These are phyloP conservation scores for Chlamydomonas incerta DNA, from an alignment of 139 green algal genomes.

Conservation along the genomic window DNA sequence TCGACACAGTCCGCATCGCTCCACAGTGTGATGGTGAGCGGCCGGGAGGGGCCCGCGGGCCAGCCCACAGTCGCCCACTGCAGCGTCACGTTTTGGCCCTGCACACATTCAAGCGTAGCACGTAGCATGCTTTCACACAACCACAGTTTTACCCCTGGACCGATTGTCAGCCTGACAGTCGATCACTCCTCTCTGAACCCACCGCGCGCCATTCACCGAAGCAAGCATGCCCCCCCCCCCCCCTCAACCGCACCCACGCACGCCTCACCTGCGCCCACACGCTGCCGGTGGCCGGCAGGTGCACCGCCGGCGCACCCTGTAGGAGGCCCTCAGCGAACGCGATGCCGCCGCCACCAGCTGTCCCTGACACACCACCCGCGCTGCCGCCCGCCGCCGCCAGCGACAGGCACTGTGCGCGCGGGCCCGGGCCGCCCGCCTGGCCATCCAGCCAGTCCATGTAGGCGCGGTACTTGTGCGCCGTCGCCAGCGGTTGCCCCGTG, in stretches of 20 bases:
- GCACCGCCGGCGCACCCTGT: slow-evolving; percentile 17
- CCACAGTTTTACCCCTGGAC: no score
- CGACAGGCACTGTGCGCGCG: slow-evolving; percentile 22
- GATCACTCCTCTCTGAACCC: no score
- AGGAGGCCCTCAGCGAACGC: slow-evolving; percentile 27
- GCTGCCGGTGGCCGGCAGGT: slow-evolving; percentile 7
- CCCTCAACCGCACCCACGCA: background rate
- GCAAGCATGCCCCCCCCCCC: background rate
- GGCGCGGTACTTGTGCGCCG: slow-evolving; percentile 20
- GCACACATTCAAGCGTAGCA: no score
- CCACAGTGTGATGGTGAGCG: slow-evolving; percentile 4
- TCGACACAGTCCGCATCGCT: background rate
- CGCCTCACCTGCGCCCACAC: background rate
- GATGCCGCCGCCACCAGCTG: slow-evolving; percentile 16
- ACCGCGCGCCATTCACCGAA: no score
- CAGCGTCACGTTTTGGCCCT: background rate
- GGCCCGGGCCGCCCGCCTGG: background rate
- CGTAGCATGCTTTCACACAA: no score
- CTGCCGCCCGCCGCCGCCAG: background rate
- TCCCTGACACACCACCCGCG: background rate
- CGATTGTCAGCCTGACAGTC: no score
- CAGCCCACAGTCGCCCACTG: slow-evolving; percentile 14
- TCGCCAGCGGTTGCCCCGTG: background rate
- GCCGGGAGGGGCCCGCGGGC: no score
- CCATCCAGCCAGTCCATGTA: slow-evolving; percentile 33